A percentile compares a stretch with the other conserved stretches of the same genome.
phyloP scores from a whole-genome alignment of 176 grass and related monocot genomes.

The Pontederia crassipes region DNA sequence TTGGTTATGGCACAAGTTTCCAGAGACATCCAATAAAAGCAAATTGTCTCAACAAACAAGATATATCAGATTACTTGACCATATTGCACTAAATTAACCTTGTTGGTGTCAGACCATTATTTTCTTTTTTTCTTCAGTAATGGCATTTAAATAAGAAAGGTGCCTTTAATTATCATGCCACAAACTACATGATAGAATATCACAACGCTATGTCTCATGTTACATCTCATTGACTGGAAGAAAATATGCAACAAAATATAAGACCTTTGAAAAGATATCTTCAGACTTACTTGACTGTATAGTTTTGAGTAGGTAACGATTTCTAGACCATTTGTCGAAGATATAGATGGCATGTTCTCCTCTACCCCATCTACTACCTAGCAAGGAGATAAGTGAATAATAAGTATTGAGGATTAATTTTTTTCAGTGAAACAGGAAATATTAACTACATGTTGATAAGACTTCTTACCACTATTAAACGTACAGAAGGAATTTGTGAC shows the following conservation, averaged over 20 bases:
- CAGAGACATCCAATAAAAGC: background rate
- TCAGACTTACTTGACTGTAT: constrained; percentile 36
- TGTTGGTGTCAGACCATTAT: too few relatives aligned
- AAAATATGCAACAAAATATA: too few relatives aligned
- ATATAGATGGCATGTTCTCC: constrained; percentile 41
- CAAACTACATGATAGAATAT: too few relatives aligned
- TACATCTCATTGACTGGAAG: too few relatives aligned
- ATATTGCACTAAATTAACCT: background rate
- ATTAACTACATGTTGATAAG: background rate
- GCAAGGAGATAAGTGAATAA: constrained; percentile 11
- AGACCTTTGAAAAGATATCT: background rate
- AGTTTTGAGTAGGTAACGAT: constrained; percentile 61
- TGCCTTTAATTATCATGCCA: too few relatives aligned
- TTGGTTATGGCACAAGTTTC: background rate
- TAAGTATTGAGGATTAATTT: too few relatives aligned
- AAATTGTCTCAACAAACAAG: background rate
- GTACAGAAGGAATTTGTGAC: constrained; percentile 62
- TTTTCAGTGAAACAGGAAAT: background rate
- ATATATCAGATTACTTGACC: background rate
- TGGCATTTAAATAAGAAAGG: too few relatives aligned
- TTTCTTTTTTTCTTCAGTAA: too few relatives aligned
- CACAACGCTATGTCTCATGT: too few relatives aligned
- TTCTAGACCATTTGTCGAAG: constrained; percentile 33
- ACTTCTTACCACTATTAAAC: constrained; percentile 70
- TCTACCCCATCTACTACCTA: constrained; percentile 70